Evolutionary conservation across 768 basidiomycete species (phyloP).

Genomic region (Boletellus emodensis): DNA sequence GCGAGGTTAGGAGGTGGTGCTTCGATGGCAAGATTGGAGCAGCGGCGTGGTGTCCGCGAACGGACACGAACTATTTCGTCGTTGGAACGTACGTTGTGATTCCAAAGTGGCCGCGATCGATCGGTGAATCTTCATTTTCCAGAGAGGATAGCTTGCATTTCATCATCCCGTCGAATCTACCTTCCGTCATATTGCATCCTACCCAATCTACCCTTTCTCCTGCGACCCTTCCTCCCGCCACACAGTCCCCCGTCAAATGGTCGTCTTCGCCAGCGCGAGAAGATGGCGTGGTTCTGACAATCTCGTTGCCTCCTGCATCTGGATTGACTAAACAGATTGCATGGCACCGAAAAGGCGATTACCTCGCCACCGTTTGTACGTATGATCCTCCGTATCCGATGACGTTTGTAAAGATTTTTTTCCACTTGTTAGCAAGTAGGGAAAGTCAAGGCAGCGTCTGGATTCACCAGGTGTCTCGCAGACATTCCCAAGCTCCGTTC

Average conservation of each 20-base stretch:
- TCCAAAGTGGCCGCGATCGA: slow-evolving; percentile 3
- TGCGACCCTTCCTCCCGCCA: slow-evolving; percentile 54
- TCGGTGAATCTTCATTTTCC: slow-evolving; percentile 9
- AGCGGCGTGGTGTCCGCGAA: slow-evolving; percentile 91
- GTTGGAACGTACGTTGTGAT: slow-evolving; percentile 65
- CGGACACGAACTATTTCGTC: slow-evolving; percentile 74
- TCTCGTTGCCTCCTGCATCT: slow-evolving; percentile 60
- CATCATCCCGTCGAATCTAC: slow-evolving; percentile 75
- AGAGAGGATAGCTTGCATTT: slow-evolving; percentile 82
- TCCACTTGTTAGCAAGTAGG: slow-evolving; percentile 45
- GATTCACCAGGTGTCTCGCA: slow-evolving; percentile 91
- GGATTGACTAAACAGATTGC: slow-evolving; percentile 74
- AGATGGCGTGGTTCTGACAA: slow-evolving; percentile 55
- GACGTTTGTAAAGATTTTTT: slow-evolving; percentile 10
- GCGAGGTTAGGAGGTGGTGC: slow-evolving; percentile 84
- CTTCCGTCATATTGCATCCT: slow-evolving; percentile 49
- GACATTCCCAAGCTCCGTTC: slow-evolving; percentile 97
- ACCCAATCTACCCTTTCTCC: slow-evolving; percentile 65
- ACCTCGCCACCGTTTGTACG: slow-evolving; percentile 92
- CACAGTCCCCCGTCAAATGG: slow-evolving; percentile 73
- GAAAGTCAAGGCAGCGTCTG: slow-evolving; percentile 82
- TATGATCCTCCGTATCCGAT: slow-evolving; percentile 20
- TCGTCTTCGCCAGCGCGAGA: slow-evolving; percentile 43
- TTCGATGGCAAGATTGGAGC: slow-evolving; percentile 76
- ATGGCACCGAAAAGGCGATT: slow-evolving; percentile 96